A percentile compares a stretch with the other conserved stretches of the same genome.
phyloP scores from a whole-genome alignment of 306 rosid species.

The Aeschynomene evenia region DNA sequence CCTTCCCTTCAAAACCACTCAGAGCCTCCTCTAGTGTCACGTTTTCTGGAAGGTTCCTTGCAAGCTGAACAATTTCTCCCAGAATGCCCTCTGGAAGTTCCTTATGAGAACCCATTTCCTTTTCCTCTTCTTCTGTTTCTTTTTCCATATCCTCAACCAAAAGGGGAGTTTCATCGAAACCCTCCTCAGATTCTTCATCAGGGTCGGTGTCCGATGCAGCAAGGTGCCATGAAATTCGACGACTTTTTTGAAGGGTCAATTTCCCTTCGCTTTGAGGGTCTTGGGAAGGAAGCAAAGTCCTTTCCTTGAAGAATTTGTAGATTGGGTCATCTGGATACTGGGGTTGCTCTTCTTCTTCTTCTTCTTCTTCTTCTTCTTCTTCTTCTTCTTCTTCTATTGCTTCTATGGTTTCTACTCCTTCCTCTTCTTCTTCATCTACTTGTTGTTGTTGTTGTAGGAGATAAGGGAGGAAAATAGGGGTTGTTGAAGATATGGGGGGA shows the following conservation, averaged over 20 bases:
- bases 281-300: conserved; percentile 36
- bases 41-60: conserved; percentile 59
- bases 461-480: conserved; percentile 51
- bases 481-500: conserved; percentile 29
- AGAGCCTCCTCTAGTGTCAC: conserved; percentile 66
- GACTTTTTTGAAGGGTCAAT: conserved; percentile 49
- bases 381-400: conserved; percentile 21
- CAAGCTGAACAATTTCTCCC: conserved; percentile 60
- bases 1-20: conserved; percentile 54
- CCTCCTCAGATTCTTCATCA: conserved; percentile 37
- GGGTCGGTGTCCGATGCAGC: conserved; percentile 44
- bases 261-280: conserved; percentile 57
- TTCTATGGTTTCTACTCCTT: neutral
- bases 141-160: conserved; percentile 12
- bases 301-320: conserved; percentile 58
- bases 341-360: conserved; percentile 6
- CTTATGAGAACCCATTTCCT: conserved; percentile 24
- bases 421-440: neutral
- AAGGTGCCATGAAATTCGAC: conserved; percentile 58
- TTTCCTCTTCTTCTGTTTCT: neutral
- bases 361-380: neutral
- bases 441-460: conserved; percentile 35
- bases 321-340: conserved; percentile 55
- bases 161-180: conserved; percentile 2
- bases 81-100: conserved; percentile 44